These are phyloP conservation scores for Cryptosporidium viatorum DNA, from an alignment of 169 alveolate species.

Conservation along the genomic window DNA sequence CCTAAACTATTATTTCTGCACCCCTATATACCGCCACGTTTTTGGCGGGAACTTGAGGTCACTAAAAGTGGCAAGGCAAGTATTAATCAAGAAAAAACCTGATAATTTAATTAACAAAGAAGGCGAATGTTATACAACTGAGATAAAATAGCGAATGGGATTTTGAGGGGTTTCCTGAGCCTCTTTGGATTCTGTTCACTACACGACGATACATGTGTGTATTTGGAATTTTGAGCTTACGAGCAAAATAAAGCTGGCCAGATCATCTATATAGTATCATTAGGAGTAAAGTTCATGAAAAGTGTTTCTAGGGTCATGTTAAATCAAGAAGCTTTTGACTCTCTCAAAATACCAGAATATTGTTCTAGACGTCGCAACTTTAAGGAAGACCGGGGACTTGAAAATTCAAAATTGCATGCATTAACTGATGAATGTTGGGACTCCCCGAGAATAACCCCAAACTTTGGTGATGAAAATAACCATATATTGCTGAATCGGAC, in stretches of 20 bases:
- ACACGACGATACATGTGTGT: not conserved
- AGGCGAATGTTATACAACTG: not conserved
- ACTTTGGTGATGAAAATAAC: conserved; percentile 51
- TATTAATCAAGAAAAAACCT: not conserved
- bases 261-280: not conserved
- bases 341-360: conserved; percentile 48
- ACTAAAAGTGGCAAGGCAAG: conserved; percentile 31
- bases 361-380: conserved; percentile 16
- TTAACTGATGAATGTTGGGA: conserved; percentile 46
- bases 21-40: conserved; percentile 20
- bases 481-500: not conserved
- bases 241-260: not conserved
- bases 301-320: not conserved
- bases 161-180: not conserved
- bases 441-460: conserved; percentile 69
- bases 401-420: not conserved
- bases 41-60: conserved; percentile 11
- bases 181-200: not conserved
- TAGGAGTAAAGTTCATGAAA: not conserved
- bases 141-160: not conserved
- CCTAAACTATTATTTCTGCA: conserved; percentile 8
- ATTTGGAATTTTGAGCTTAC: not conserved
- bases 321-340: not conserved
- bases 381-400: conserved; percentile 1
- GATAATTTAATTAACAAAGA: not conserved